Base-by-base conservation (phyloP, 139 green algal species). In the Tetratostichococcus sp. region DNA sequence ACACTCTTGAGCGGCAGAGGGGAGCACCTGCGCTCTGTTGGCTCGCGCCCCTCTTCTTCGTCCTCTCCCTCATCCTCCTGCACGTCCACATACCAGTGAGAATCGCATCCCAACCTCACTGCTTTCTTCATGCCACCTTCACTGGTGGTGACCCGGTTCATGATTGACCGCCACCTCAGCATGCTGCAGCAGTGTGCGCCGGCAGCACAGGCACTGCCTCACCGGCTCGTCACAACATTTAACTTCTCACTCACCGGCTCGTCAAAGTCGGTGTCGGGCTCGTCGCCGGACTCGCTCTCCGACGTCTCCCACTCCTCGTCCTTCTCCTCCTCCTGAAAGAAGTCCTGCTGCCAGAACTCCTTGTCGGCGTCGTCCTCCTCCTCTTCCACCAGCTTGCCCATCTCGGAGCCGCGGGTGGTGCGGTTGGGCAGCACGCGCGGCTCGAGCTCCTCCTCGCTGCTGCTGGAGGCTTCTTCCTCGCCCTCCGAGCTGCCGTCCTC, bases 311-410 rank as follows among this genome's bases (percentile, higher is more conserved):
- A 84, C 26, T 85, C 82, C 70, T 96, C 90, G 1, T 69, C 69
- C 16, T n/a, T 74, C 33, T 87, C 87, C 67, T 94, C 90, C 43
- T 94, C 84, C 0, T 75, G 58, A 43, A 95, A 93, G 31, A 89
- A 91, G 11, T 97, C 91, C 70, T 95, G 90, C 67, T 91, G 87
- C 92, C 92, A 97, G 62, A 97, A 97, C 75, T 94, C 87, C 28
- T 93, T 83, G 71, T 97, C 93, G 2, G 82, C 91, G 0, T 81
- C 71, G 5, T 83, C 84, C 11, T 86, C 78, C 32, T 68, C 84
- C 11, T 86, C 78, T n/a, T 72, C 72, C 21, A 76, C 67, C 42
- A 77, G 25, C 0, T 33, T 74, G 39, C 79, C 82, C 73, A 91
- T 77, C 30, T 80, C 73, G 4, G 77, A 75, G 35, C 86, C 85